These are phyloP conservation scores for Neonectria faginata DNA, from an alignment of 2,329 filamentous ascomycete species.

Conservation along the genomic window DNA sequence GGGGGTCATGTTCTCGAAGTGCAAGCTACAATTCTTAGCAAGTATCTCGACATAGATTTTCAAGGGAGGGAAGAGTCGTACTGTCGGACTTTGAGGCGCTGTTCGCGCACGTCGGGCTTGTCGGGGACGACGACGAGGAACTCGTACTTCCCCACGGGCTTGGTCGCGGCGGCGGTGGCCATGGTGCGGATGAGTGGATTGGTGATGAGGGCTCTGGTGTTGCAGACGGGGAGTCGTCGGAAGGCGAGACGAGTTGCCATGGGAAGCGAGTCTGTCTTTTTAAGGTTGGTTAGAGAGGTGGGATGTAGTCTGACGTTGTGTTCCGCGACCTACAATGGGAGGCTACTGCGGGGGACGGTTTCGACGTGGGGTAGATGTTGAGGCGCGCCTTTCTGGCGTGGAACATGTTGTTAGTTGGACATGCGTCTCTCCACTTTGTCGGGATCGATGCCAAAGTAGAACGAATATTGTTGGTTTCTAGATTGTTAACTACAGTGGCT, in stretches of 20 bases:
- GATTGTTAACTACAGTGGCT: neutral
- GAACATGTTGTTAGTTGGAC: neutral
- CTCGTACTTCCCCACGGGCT: constrained; percentile 60
- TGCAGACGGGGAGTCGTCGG: constrained; percentile 26
- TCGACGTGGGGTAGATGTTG: constrained; percentile 4
- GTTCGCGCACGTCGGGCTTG: constrained; percentile 68
- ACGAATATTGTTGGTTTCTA: neutral
- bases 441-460: neutral
- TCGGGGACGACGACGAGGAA: constrained; percentile 79
- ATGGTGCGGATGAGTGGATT: constrained; percentile 42
- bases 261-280: neutral
- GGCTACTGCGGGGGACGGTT: neutral
- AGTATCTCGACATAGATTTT: constrained; percentile 4
- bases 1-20: constrained; percentile 68
- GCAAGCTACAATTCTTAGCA: constrained; percentile 49
- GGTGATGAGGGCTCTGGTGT: constrained; percentile 7
- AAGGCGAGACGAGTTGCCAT: constrained; percentile 20
- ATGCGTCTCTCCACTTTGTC: neutral
- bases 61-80: constrained; percentile 48
- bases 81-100: constrained; percentile 71
- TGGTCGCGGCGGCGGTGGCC: constrained; percentile 38
- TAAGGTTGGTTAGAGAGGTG: neutral
- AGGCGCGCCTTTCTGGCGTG: constrained; percentile 19
- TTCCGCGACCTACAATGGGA: neutral
- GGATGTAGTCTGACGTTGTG: neutral